Evolutionary conservation across 2,329 filamentous ascomycete species (phyloP).

Genomic region (Aspergillus glaucus): DNA sequence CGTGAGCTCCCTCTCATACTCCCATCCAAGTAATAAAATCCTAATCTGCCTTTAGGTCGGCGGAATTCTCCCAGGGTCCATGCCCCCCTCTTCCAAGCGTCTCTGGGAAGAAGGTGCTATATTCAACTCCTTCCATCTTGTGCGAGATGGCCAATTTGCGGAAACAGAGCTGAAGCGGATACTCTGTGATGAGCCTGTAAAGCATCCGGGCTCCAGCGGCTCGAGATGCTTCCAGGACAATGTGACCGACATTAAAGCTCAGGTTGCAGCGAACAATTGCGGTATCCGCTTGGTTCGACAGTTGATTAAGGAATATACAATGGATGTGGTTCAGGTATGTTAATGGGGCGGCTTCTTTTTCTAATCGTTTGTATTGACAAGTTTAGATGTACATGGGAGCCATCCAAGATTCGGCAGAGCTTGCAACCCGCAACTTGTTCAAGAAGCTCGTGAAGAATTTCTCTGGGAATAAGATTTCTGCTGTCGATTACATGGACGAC

Average conservation of each 20-base stretch:
- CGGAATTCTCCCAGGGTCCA: conserved; percentile 68
- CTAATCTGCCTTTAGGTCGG: conserved; percentile 53
- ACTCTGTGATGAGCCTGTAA: conserved; percentile 63
- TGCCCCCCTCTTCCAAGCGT: conserved; percentile 57
- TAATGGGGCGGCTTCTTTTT: too few species aligned
- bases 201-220: conserved; percentile 66
- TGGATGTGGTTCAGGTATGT: conserved; percentile 56
- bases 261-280: conserved; percentile 75
- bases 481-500: conserved; percentile 76
- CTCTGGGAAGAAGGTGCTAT: conserved; percentile 36
- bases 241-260: conserved; percentile 74
- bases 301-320: conserved; percentile 65
- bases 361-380: too few species aligned
- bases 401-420: conserved; percentile 71
- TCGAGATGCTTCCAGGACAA: conserved; percentile 73
- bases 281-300: conserved; percentile 67
- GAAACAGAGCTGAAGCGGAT: conserved; percentile 65
- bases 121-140: conserved; percentile 26
- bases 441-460: conserved; percentile 61
- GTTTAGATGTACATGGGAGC: conserved; percentile 63
- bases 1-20: conserved; percentile 46
- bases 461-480: conserved; percentile 53
- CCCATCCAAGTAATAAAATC: conserved; percentile 1
- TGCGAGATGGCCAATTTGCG: conserved; percentile 43
- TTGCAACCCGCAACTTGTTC: conserved; percentile 63